phyloP scores from a whole-genome alignment of 805 yeast species.

The Hanseniaspora meyeri region DNA sequence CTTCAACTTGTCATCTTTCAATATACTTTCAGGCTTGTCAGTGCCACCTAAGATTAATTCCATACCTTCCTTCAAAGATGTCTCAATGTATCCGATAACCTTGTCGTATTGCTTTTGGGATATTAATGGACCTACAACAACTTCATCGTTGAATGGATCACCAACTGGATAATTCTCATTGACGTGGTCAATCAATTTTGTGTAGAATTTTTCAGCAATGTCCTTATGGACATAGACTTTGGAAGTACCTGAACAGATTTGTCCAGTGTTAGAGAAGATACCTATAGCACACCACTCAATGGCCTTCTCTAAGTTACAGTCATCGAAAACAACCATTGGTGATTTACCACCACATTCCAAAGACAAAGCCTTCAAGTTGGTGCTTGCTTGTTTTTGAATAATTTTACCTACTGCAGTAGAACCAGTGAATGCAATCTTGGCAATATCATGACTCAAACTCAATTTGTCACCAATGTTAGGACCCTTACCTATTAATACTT shows the following conservation, averaged over 20 bases:
- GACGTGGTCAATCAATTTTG: slow-evolving; percentile 29
- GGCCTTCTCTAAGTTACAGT: slow-evolving; percentile 37
- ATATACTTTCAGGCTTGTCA: slow-evolving; percentile 23
- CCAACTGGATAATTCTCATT: slow-evolving; percentile 33
- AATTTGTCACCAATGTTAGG: slow-evolving; percentile 36
- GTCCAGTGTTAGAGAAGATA: slow-evolving; percentile 50
- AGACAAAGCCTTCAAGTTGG: slow-evolving; percentile 36
- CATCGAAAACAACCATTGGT: slow-evolving; percentile 36
- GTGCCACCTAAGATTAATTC: slow-evolving; percentile 36
- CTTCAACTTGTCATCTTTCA: slow-evolving; percentile 16
- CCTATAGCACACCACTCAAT: slow-evolving; percentile 43
- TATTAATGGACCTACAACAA: slow-evolving; percentile 44
- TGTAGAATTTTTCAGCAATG: slow-evolving; percentile 39
- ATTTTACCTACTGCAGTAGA: slow-evolving; percentile 39
- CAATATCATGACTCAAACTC: slow-evolving; percentile 34
- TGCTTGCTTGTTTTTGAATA: slow-evolving; percentile 33
- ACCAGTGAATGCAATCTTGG: slow-evolving; percentile 46
- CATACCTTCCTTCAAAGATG: slow-evolving; percentile 45
- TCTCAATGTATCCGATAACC: slow-evolving; percentile 35
- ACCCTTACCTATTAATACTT: slow-evolving; percentile 36
- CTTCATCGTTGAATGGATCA: slow-evolving; percentile 33
- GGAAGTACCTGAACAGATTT: slow-evolving; percentile 54
- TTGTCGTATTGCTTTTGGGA: slow-evolving; percentile 39
- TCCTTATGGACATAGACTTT: slow-evolving; percentile 46
- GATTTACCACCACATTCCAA: slow-evolving; percentile 45